Evolutionary conservation across 148 eudicot genomes (phyloP).

Genomic region (Rhododendron williamsianum): DNA sequence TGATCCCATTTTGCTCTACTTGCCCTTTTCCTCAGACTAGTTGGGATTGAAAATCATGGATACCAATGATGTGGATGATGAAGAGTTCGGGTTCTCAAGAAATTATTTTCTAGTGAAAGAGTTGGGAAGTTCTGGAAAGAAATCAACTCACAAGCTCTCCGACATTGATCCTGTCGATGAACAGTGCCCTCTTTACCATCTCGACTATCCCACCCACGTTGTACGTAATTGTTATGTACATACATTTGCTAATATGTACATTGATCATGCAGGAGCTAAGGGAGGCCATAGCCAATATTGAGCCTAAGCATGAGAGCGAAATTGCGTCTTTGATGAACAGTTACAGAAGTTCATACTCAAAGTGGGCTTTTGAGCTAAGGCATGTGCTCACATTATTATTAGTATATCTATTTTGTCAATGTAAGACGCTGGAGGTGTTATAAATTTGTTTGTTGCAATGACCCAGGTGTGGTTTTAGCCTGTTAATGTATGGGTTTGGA

Average conservation of each 20-base stretch:
- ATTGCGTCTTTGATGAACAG: constrained; percentile 43
- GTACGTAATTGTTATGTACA: not conserved
- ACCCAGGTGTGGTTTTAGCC: constrained; percentile 80
- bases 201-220: not conserved
- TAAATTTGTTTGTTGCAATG: constrained; percentile 6
- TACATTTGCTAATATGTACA: not conserved
- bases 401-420: not conserved
- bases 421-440: not conserved
- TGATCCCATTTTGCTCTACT: not conserved
- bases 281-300: constrained; percentile 50
- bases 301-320: constrained; percentile 82
- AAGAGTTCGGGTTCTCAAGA: constrained; percentile 77
- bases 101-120: constrained; percentile 87
- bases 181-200: constrained; percentile 29
- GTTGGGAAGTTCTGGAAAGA: constrained; percentile 48
- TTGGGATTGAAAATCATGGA: constrained; percentile 24
- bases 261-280: constrained; percentile 58
- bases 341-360: constrained; percentile 50
- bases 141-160: constrained; percentile 62
- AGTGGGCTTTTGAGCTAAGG: constrained; percentile 75
- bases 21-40: not conserved
- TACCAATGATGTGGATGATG: constrained; percentile 53
- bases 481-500: constrained; percentile 96
- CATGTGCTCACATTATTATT: constrained; percentile 6
- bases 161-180: constrained; percentile 76